Evolutionary conservation across 805 yeast species (phyloP).

Genomic region (Myxozyma kluyveri): DNA sequence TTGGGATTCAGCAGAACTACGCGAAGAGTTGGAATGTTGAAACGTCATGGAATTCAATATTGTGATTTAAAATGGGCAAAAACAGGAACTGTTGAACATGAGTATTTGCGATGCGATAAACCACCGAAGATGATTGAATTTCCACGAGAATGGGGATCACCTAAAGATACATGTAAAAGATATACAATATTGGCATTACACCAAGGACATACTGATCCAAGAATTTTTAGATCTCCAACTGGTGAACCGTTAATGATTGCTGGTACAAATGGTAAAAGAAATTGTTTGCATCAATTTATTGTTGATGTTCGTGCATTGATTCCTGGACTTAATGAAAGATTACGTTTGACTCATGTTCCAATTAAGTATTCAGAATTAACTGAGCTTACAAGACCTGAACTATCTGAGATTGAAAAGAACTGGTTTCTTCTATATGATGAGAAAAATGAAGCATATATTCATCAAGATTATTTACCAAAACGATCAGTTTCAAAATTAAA

Average conservation of each 20-base stretch:
- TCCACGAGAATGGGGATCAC: slow-evolving; percentile 5
- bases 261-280: slow-evolving; percentile 21
- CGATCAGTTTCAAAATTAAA: neutral
- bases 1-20: slow-evolving; percentile 11
- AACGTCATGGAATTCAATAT: slow-evolving; percentile 21
- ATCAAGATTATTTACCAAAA: slow-evolving; percentile 10
- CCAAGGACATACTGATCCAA: slow-evolving; percentile 22
- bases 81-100: slow-evolving; percentile 11
- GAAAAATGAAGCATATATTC: slow-evolving; percentile 8
- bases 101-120: slow-evolving; percentile 6
- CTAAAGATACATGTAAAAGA: slow-evolving; percentile 4
- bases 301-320: slow-evolving; percentile 21
- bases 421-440: slow-evolving; percentile 21
- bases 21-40: neutral
- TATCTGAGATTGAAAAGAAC: slow-evolving; percentile 18
- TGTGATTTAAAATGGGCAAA: slow-evolving; percentile 20
- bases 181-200: slow-evolving; percentile 2
- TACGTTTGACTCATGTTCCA: slow-evolving; percentile 14
- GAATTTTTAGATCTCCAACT: slow-evolving; percentile 22
- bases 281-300: slow-evolving; percentile 19
- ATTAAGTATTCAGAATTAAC: slow-evolving; percentile 15
- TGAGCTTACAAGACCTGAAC: slow-evolving; percentile 15
- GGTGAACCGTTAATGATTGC: slow-evolving; percentile 28
- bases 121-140: neutral
- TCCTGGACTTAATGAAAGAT: slow-evolving; percentile 12